A percentile compares a stretch with the other conserved stretches of the same genome.
Evolutionary conservation across 225 moss, liverwort and hornwort species (phyloP).

Genomic region (Neckera pumila): DNA sequence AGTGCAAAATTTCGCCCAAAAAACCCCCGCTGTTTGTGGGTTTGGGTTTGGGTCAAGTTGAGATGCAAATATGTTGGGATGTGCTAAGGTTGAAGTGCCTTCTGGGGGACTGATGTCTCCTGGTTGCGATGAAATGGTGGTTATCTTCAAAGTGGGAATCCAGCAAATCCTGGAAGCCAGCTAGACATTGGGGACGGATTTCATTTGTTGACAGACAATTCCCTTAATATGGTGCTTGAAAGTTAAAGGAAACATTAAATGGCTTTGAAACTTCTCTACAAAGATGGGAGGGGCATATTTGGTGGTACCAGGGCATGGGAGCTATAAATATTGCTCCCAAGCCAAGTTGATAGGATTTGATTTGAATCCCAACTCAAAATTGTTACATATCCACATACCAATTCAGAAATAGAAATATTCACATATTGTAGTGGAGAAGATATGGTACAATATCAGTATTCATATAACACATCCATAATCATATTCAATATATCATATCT

Average conservation of each 20-base stretch:
- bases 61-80: not conserved
- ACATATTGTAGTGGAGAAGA: no score
- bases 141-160: not conserved
- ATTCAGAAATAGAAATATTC: no score
- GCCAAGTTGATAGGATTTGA: not conserved
- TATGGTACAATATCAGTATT: not conserved
- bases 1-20: no score
- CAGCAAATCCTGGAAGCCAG: not conserved
- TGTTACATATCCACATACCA: not conserved
- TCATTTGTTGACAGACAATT: not conserved
- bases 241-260: not conserved
- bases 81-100: not conserved
- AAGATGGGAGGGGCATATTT: fast-evolving
- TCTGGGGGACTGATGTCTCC: not conserved
- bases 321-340: no score
- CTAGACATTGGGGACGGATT: not conserved
- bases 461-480: no score
- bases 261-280: not conserved
- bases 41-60: not conserved
- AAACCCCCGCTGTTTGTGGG: no score
- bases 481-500: no score
- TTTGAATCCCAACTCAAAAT: not conserved
- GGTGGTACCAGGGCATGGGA: not conserved
- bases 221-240: not conserved
- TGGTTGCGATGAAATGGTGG: not conserved